Evolutionary conservation across 768 basidiomycete species (phyloP).

Genomic region (Podaxis rugospora): DNA sequence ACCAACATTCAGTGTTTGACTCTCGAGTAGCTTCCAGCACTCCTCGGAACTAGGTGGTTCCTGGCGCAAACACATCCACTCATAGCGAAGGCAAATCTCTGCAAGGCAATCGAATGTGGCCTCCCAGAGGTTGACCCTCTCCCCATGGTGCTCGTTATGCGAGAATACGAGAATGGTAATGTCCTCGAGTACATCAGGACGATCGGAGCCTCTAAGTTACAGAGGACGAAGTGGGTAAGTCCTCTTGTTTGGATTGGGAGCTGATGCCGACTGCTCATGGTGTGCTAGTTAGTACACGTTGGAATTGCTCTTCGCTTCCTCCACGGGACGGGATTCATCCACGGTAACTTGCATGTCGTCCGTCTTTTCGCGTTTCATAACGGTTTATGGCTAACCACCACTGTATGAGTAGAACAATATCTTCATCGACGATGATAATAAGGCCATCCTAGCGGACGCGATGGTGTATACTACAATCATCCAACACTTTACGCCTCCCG

Average conservation of each 20-base stretch:
- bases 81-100: not conserved
- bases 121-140: not conserved
- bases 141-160: not conserved
- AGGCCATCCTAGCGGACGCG: not conserved
- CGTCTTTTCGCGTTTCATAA: not conserved
- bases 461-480: not conserved
- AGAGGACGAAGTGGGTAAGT: not conserved
- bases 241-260: not conserved
- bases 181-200: not conserved
- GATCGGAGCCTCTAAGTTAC: not conserved
- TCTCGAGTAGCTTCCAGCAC: not conserved
- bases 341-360: slow-evolving; percentile 2
- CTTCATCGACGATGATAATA: not conserved
- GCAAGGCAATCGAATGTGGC: not conserved
- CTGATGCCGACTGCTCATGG: not conserved
- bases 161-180: slow-evolving; percentile 2
- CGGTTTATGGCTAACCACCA: not conserved
- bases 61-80: not conserved
- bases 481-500: not conserved
- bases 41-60: not conserved
- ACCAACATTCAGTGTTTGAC: not conserved
- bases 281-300: not conserved
- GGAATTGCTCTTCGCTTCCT: not conserved
- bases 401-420: not conserved
- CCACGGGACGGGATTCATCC: not conserved